Conservation (phyloP, 345 rosid genomes). For the Hevea brasiliensis region DNA sequence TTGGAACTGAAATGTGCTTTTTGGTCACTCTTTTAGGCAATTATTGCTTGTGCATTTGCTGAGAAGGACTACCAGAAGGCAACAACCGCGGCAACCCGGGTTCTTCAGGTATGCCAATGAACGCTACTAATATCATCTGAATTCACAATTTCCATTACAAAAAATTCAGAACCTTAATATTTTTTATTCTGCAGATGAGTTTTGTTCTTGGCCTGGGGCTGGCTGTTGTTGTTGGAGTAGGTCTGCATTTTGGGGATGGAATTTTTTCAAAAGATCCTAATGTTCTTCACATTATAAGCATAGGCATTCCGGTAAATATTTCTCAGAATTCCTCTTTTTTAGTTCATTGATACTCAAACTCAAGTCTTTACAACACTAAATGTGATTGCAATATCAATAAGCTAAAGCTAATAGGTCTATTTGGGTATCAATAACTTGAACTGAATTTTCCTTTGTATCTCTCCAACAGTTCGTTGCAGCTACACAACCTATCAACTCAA, state of each 20-base stretch:
- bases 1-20: not conserved
- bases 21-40: slow-evolving; percentile 51
- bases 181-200: slow-evolving; percentile 60
- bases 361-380: too few relatives aligned
- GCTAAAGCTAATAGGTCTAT: too few relatives aligned
- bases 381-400: too few relatives aligned
- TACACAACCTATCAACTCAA: slow-evolving; percentile 87
- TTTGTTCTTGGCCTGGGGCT: slow-evolving; percentile 74
- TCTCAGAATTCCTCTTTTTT: not conserved
- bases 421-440: not conserved
- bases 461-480: slow-evolving; percentile 91
- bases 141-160: not conserved
- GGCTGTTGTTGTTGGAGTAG: slow-evolving; percentile 62
- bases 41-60: slow-evolving; percentile 82
- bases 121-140: not conserved
- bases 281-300: slow-evolving; percentile 66
- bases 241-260: slow-evolving; percentile 65
- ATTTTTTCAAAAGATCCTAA: slow-evolving; percentile 67
- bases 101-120: slow-evolving; percentile 59
- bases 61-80: slow-evolving; percentile 77
- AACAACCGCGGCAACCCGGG: slow-evolving; percentile 57
- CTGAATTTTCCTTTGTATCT: not conserved
- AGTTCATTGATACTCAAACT: too few relatives aligned
- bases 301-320: slow-evolving; percentile 72
- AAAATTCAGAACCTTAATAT: not conserved